Base-by-base conservation (phyloP, 805 yeast genomes). In the Isabelozyma gotoi region DNA sequence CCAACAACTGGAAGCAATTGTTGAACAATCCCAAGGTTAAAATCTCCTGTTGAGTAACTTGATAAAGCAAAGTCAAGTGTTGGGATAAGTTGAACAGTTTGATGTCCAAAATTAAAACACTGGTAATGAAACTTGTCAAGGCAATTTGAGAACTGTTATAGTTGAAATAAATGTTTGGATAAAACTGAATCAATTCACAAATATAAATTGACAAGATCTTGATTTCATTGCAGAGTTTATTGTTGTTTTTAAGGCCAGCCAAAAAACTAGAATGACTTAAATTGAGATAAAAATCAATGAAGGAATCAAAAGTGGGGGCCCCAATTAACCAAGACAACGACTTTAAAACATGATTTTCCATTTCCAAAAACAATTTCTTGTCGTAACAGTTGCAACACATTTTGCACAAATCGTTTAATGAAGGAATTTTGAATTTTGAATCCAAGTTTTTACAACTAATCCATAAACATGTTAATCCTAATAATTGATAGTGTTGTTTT, bases 291-390 rank as follows among this genome's bases (percentile, higher is more conserved):
- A 84, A 60, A 53, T 85, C 88, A 44, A 84, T 67, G 53, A 82
- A 82, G 10, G 77, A 66, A 60, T 84, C 90, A 51, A 80, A 76
- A 3, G 87, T 81, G 18, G 88, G 80, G 27, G 75, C 67, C 40
- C 80, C 74, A 31, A 84, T 66, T 49, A 77, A 72, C 92, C 92
- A 86, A 43, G 80, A 70, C 47, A 86, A 67, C 4, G 81, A 71
- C 54, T 77, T 80, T 44, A 85, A 67, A 35, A 86, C 73, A 52
- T 82, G 84, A 45, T 81, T 73, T 59, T 86, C 95, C 81, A 84
- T 81, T 55, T 81, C 82, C 45, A 81, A 65, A 56, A 85, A 80
- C 47, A 78, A 67, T 49, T 74, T 71, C 49, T 73, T 76, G 41
- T 78, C 72, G 60, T 80, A 81, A 56, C 78, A 77, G 49, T 77